phyloP scores from a whole-genome alignment of 768 basidiomycete species.

The Boletus rubroflammeus region DNA sequence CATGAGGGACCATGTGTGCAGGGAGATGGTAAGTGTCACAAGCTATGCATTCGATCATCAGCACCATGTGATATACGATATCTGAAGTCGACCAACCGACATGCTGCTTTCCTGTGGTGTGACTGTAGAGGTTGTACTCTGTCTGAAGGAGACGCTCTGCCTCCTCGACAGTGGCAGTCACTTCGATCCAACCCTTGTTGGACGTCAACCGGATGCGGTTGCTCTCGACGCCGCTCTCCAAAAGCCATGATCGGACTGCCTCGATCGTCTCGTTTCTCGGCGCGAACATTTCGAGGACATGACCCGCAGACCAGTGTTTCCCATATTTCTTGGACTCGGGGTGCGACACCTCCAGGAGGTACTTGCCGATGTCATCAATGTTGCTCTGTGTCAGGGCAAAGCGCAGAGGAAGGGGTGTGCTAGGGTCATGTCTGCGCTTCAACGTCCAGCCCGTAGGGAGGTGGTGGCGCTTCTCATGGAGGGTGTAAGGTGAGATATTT shows the following conservation, averaged over 20 bases:
- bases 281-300: slow-evolving; percentile 28
- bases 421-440: slow-evolving; percentile 28
- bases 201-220: slow-evolving; percentile 18
- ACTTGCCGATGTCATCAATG: slow-evolving; percentile 21
- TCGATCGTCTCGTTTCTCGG: slow-evolving; percentile 19
- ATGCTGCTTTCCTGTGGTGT: slow-evolving; percentile 26
- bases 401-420: neutral
- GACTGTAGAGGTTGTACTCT: slow-evolving; percentile 32
- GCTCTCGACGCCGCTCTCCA: slow-evolving; percentile 19
- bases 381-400: slow-evolving; percentile 28
- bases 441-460: slow-evolving; percentile 36
- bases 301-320: slow-evolving; percentile 27
- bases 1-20: too few relatives aligned
- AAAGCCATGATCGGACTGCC: too few relatives aligned
- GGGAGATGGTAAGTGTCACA: too few relatives aligned
- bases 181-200: too few relatives aligned
- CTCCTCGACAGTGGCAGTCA: too few relatives aligned
- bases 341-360: too few relatives aligned
- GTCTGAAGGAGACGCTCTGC: too few relatives aligned
- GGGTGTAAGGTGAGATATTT: slow-evolving; percentile 20
- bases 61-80: slow-evolving; percentile 1
- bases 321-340: too few relatives aligned
- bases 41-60: slow-evolving; percentile 8
- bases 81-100: slow-evolving; percentile 22
- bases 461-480: slow-evolving; percentile 39